Conservation (phyloP, 179 eudicot species). For the Drosera spatulata region DNA sequence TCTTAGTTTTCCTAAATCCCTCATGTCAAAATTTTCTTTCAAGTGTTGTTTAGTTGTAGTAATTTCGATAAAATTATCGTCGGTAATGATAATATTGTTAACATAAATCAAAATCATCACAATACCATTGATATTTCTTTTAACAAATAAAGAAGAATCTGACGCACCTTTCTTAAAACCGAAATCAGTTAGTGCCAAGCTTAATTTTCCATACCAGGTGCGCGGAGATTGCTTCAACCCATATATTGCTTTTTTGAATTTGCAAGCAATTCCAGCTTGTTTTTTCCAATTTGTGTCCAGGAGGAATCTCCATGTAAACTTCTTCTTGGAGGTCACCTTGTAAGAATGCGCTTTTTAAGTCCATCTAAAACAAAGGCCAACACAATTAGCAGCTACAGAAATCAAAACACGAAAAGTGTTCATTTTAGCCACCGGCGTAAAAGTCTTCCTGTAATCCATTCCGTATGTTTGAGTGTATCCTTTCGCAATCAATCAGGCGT, state of each 20-base stretch:
- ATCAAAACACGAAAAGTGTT: not conserved
- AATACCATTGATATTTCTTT: not conserved
- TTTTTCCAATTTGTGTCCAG: not conserved
- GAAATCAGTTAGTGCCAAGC: not conserved
- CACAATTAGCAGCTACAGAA: not conserved
- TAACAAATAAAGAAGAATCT: not conserved
- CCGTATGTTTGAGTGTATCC: not conserved
- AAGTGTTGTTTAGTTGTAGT: no score
- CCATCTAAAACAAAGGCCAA: not conserved
- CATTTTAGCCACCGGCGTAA: not conserved
- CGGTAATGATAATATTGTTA: not conserved
- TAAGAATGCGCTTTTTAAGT: not conserved
- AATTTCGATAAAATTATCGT: not conserved
- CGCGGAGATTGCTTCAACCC: not conserved
- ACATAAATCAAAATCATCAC: not conserved
- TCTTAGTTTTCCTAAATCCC: no score
- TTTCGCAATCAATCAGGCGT: not conserved
- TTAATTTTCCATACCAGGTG: not conserved
- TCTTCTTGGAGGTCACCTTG: not conserved
- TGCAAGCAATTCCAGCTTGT: not conserved
- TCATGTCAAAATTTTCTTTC: no score
- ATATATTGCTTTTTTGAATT: not conserved
- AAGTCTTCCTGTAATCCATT: not conserved
- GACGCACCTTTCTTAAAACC: not conserved
- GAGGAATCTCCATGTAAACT: not conserved